Conservation (phyloP, 371 early-diverging fungal species). For the Homolaphlyctis polyrhiza region DNA sequence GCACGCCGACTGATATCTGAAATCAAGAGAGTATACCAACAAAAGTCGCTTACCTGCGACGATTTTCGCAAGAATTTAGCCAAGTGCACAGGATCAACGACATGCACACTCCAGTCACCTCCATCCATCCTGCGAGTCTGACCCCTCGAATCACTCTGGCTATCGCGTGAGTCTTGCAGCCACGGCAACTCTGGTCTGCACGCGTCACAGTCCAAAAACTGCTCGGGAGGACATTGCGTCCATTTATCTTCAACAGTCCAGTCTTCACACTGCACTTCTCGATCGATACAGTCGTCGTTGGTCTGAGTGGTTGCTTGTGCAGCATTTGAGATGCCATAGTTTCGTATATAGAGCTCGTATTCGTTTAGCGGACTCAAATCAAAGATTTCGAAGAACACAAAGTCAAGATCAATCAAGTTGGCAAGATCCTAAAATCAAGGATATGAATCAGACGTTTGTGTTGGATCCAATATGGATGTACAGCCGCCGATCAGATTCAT, state of each 20-base stretch:
- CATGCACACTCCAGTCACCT: too few species aligned
- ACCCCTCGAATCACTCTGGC: too few species aligned
- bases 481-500: neutral
- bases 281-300: constrained; percentile 25
- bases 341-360: constrained; percentile 48
- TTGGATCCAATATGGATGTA: neutral
- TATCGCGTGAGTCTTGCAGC: too few species aligned
- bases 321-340: constrained; percentile 34
- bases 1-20: too few species aligned
- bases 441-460: neutral
- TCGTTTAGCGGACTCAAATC: constrained; percentile 40
- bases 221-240: constrained; percentile 34
- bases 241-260: constrained; percentile 32
- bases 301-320: constrained; percentile 34
- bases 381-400: constrained; percentile 34
- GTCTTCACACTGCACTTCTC: constrained; percentile 36
- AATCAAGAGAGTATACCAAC: too few species aligned
- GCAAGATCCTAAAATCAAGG: constrained; percentile 25
- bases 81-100: constrained; percentile 22
- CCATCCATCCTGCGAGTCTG: too few species aligned
- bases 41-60: constrained; percentile 19
- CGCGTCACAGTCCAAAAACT: constrained; percentile 16
- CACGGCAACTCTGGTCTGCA: constrained; percentile 15
- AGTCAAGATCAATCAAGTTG: constrained; percentile 34
- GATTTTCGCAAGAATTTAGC: constrained; percentile 22